phyloP scores from a whole-genome alignment of 2,329 filamentous ascomycete species.

The Sporothrix mexicana region DNA sequence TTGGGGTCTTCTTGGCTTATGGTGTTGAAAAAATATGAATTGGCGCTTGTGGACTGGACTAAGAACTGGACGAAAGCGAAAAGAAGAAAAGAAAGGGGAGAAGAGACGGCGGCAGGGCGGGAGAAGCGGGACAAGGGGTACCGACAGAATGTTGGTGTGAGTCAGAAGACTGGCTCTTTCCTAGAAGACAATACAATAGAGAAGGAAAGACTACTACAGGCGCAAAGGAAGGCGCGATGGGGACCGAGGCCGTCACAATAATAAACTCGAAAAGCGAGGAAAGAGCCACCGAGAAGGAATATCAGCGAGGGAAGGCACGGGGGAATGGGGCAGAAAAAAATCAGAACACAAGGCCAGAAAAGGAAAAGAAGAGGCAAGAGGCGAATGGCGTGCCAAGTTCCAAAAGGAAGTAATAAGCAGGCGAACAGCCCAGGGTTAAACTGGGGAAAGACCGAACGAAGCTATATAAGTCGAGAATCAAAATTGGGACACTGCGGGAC shows the following conservation, averaged over 20 bases:
- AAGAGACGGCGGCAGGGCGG: slow-evolving; percentile 17
- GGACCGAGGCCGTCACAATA: slow-evolving; percentile 1
- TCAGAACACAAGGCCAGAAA: not conserved
- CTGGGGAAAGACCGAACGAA: slow-evolving; percentile 12
- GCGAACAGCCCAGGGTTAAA: not conserved
- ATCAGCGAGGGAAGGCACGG: slow-evolving; percentile 20
- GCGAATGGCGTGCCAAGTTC: not conserved
- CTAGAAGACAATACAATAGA: not conserved
- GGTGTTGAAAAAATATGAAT: not conserved
- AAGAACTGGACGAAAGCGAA: not conserved
- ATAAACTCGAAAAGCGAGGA: not conserved
- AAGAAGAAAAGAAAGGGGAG: not conserved
- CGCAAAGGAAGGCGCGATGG: not conserved
- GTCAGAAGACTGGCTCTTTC: slow-evolving; percentile 21
- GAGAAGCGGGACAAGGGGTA: slow-evolving; percentile 25
- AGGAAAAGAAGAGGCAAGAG: slow-evolving; percentile 16
- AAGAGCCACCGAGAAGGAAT: slow-evolving; percentile 9
- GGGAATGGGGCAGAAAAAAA: slow-evolving; percentile 19
- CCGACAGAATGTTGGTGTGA: slow-evolving; percentile 26
- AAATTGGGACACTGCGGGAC: not conserved
- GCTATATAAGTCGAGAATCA: not conserved
- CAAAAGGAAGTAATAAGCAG: slow-evolving; percentile 8
- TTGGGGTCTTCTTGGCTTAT: slow-evolving; percentile 4
- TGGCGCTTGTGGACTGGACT: slow-evolving; percentile 17
- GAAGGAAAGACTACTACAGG: not conserved